Evolutionary conservation across 148 eudicot species (phyloP), one percentile per base, ranked within the genome.

Genomic region (Spergularia bocconei): DNA sequence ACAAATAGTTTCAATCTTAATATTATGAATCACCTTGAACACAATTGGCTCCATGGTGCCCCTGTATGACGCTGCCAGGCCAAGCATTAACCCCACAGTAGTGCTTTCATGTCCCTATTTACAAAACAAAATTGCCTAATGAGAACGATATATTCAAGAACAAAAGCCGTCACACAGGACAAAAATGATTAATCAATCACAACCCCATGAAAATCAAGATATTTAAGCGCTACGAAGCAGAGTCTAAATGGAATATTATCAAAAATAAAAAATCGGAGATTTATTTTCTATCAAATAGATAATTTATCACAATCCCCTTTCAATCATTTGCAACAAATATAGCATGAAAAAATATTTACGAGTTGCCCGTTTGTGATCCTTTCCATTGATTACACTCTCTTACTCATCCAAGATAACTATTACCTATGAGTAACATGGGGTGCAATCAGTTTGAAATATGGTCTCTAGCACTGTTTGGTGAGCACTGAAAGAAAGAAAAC

Each of bases 51-150:
- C 90, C 97, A 92, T 89, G 67, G 96, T 92, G 77, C 97, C 97
- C 84, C 96, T 81, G 80, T 92, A 87, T 68, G 99, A 95, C 51
- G 96, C 99, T 62, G 99, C 99, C 69, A 95, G 90, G 73, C 99
- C 99, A 84, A 95, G 96, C 99, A 95, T 95, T 76, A 95, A 75
- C 70, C 99, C 99, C 63, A 92, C 96, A 58, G 99, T 88, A 8
- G 99, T 95, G 84, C 89, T 90, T 86, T 95, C 99, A 82, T 92
- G 92, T 59, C 86, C 99, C 99, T 95, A 63, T 47, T 80, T 70
- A 59, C 68, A 60, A 53, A 74, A 29, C 53, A 57, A 79, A 74
- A 63, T 9, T 36, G 50, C 21, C 71, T 67, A 66, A 44, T 11
- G 19, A 56, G 63, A 63, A 66, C 13, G 50, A 20, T 19, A 20